A percentile compares a stretch with the other conserved stretches of the same genome.
Conservation (phyloP, 306 rosid species). For the Crotalaria pallida region DNA sequence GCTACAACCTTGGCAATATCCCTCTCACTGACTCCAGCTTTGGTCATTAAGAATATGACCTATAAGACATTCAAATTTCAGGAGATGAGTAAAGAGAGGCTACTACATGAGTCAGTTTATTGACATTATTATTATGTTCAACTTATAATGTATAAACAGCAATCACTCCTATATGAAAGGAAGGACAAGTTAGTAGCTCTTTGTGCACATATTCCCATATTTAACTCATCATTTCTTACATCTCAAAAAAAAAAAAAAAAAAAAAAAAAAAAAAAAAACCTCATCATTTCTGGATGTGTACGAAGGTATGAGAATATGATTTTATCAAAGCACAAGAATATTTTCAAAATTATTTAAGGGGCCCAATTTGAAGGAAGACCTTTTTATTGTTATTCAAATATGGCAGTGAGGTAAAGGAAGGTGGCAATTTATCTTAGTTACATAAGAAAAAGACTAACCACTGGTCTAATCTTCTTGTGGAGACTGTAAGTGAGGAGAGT, state of each 20-base stretch:
- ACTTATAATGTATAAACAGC: background rate
- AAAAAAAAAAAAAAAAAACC: too few species aligned
- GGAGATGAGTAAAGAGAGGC: slow-evolving; percentile 7
- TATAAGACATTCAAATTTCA: slow-evolving; percentile 33
- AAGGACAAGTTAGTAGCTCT: background rate
- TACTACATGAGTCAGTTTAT: background rate
- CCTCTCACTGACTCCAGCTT: slow-evolving; percentile 66
- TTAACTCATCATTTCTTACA: background rate
- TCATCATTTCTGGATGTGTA: background rate
- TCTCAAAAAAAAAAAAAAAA: too few species aligned
- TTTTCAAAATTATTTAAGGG: background rate
- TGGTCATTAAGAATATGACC: slow-evolving; percentile 91
- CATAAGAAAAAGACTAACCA: slow-evolving; percentile 57
- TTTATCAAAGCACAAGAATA: background rate
- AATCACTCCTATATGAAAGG: background rate
- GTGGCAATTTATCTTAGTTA: slow-evolving; percentile 1
- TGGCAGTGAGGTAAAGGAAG: background rate
- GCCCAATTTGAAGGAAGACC: background rate
- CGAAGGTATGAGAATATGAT: background rate
- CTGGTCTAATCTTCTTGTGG: slow-evolving; percentile 81
- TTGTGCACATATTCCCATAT: background rate
- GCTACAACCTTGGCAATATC: slow-evolving; percentile 80
- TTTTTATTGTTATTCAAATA: background rate
- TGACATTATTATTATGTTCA: background rate
- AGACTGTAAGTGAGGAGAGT: slow-evolving; percentile 78